Percentiles rank a stretch among this genome's conserved stretches.
These are phyloP conservation scores for Xylaria grammica DNA, from an alignment of 495 filamentous ascomycete genomes.

Conservation along the genomic window DNA sequence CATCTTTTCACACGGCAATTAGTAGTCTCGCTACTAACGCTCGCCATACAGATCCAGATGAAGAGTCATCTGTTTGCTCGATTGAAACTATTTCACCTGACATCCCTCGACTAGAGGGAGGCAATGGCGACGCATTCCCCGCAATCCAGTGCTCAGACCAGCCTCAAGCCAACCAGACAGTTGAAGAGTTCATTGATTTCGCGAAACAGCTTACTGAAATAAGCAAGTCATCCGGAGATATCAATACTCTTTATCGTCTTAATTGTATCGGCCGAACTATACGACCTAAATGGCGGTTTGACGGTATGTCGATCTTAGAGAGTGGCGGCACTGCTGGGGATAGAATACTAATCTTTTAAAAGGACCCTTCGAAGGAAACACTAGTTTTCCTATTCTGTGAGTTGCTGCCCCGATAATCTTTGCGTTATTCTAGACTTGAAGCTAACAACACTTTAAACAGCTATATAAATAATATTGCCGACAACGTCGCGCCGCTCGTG, in stretches of 20 bases:
- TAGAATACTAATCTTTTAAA: constrained; percentile 6
- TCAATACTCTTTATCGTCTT: constrained; percentile 62
- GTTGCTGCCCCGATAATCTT: neutral
- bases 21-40: neutral
- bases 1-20: no score
- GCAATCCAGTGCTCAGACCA: constrained; percentile 71
- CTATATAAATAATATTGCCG: constrained; percentile 59
- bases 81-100: constrained; percentile 35
- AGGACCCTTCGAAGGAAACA: constrained; percentile 54
- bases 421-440: neutral
- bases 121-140: constrained; percentile 52
- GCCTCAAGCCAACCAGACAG: constrained; percentile 46
- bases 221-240: constrained; percentile 59
- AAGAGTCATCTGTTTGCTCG: constrained; percentile 46
- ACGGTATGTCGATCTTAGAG: constrained; percentile 33
- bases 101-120: constrained; percentile 44
- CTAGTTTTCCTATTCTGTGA: constrained; percentile 55
- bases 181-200: constrained; percentile 52
- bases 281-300: constrained; percentile 62
- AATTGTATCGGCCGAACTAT: constrained; percentile 63
- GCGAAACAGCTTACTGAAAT: constrained; percentile 51
- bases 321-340: neutral
- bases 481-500: constrained; percentile 61
- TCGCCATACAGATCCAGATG: constrained; percentile 34
- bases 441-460: neutral